Evolutionary conservation across 192 early-diverging fungal genomes (phyloP).

Genomic region (Gonapodya prolifera): DNA sequence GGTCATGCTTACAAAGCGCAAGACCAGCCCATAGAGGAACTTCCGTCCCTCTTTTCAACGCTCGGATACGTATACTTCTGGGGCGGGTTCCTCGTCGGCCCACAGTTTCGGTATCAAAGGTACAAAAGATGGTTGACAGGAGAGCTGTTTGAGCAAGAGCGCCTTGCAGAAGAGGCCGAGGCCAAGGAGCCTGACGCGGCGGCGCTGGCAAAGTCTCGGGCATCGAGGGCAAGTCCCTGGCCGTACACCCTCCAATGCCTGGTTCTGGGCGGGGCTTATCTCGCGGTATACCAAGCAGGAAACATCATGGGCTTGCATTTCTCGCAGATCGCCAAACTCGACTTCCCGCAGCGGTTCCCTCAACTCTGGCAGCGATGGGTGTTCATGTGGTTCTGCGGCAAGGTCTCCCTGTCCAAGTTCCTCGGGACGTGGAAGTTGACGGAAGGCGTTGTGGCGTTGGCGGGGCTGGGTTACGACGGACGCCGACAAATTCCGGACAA

Average conservation of each 20-base stretch:
- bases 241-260: conserved; percentile 21
- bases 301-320: conserved; percentile 20
- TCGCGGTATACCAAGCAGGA: conserved; percentile 26
- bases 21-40: conserved; percentile 22
- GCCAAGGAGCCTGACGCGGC: not conserved
- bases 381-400: not conserved
- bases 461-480: conserved; percentile 46
- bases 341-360: not conserved
- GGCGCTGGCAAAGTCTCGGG: not conserved
- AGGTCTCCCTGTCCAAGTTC: conserved; percentile 23
- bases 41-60: conserved; percentile 30
- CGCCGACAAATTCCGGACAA: conserved; percentile 22
- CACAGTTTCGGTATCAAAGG: conserved; percentile 47
- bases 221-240: not conserved
- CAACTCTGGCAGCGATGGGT: not conserved
- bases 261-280: conserved; percentile 22
- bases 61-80: conserved; percentile 42
- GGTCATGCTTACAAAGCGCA: not conserved
- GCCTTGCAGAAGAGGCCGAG: conserved; percentile 20
- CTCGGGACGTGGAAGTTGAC: conserved; percentile 46
- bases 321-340: conserved; percentile 8
- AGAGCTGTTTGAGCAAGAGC: conserved; percentile 22
- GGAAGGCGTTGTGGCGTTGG: conserved; percentile 39
- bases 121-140: conserved; percentile 31
- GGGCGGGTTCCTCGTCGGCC: conserved; percentile 42